Evolutionary conservation across 169 alveolate species (phyloP).

Genomic region (Cyclospora cayetanensis): DNA sequence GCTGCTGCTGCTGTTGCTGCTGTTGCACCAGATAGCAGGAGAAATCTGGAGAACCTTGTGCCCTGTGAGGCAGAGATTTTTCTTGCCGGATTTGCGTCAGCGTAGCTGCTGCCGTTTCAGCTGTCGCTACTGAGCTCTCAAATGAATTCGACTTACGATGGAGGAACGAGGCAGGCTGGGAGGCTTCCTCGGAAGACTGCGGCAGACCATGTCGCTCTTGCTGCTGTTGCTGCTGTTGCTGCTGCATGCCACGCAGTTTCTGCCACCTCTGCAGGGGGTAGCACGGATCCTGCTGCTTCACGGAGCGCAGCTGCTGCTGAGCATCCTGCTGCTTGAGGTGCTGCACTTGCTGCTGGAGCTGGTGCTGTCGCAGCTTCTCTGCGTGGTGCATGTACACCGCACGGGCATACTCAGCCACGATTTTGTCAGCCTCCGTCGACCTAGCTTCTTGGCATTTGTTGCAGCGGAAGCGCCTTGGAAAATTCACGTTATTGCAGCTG

Average conservation of each 20-base stretch:
- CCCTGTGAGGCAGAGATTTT: not conserved
- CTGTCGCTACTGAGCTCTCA: slow-evolving; percentile 29
- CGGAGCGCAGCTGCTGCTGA: slow-evolving; percentile 11
- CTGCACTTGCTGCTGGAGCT: not conserved
- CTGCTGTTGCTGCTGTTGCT: slow-evolving; percentile 17
- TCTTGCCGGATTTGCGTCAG: not conserved
- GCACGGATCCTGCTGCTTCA: not conserved
- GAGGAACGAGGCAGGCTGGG: too few relatives aligned
- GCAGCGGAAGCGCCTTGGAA: slow-evolving; percentile 82
- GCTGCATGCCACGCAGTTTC: not conserved
- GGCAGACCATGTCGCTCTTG: slow-evolving; percentile 38
- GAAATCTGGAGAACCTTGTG: not conserved
- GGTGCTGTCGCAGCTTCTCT: not conserved
- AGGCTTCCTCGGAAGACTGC: not conserved
- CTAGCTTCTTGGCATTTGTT: slow-evolving; percentile 79
- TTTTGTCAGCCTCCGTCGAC: slow-evolving; percentile 78
- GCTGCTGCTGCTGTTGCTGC: slow-evolving; percentile 27
- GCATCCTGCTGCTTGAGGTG: not conserved
- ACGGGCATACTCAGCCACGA: slow-evolving; percentile 82
- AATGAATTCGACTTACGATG: too few relatives aligned
- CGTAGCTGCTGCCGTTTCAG: not conserved
- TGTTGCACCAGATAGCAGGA: not conserved
- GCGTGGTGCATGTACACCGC: slow-evolving; percentile 76
- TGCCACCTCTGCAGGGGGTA: not conserved
- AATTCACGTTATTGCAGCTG: slow-evolving; percentile 80